Conservation (phyloP, 176 grass and related monocot genomes). For the Eragrostis curvula region DNA sequence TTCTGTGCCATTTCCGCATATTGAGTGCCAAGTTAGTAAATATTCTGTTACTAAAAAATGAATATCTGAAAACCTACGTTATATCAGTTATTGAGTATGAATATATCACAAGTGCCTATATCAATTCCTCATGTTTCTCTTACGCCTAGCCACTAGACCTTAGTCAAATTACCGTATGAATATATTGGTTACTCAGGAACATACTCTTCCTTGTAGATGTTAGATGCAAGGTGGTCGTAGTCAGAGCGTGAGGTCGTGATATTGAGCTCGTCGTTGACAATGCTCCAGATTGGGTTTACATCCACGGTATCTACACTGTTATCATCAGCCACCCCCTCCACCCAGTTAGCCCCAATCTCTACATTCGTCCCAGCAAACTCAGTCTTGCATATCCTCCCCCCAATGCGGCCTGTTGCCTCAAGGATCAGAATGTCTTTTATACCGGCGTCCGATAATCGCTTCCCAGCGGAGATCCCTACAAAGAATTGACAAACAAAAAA, state of each 20-base stretch:
- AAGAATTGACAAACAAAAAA: no score
- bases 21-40: no score
- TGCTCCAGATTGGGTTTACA: slow-evolving; percentile 69
- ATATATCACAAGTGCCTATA: no score
- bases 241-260: slow-evolving; percentile 64
- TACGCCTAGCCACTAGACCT: no score
- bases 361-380: slow-evolving; percentile 61
- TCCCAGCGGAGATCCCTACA: slow-evolving; percentile 70
- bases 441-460: slow-evolving; percentile 68
- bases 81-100: no score
- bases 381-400: slow-evolving; percentile 61
- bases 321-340: slow-evolving; percentile 61
- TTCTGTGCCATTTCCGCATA: no score
- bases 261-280: slow-evolving; percentile 53
- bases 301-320: not conserved
- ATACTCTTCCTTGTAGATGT: slow-evolving; percentile 63
- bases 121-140: no score
- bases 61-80: no score
- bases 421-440: slow-evolving; percentile 62
- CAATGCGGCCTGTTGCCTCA: slow-evolving; percentile 67
- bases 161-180: no score
- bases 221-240: slow-evolving; percentile 35
- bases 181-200: not conserved
- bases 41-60: no score
- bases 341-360: slow-evolving; percentile 78